Percentiles rank a stretch among this genome's conserved stretches.
Conservation (phyloP, 164 flowering plant species). For the Vitis labrusca region DNA sequence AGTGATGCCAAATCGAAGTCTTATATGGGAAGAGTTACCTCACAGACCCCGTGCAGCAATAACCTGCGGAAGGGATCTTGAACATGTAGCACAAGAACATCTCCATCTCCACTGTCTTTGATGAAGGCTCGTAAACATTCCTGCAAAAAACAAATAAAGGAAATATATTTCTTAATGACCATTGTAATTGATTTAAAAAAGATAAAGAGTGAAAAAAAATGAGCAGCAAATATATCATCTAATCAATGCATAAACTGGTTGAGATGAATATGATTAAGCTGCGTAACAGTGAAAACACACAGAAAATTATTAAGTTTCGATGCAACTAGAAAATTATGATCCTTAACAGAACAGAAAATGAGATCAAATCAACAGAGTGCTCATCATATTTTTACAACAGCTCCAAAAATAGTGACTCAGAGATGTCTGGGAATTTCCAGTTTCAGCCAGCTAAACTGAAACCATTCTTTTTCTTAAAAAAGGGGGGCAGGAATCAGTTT, state of each 20-base stretch:
- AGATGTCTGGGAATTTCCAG: no score
- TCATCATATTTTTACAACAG: no score
- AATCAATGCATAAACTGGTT: neutral
- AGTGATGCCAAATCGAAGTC: neutral
- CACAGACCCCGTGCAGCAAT: conserved; percentile 90
- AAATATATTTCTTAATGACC: neutral
- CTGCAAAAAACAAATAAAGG: conserved; percentile 30
- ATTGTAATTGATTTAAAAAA: neutral
- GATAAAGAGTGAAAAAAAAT: neutral
- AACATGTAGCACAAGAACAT: conserved; percentile 56
- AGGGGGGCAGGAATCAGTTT: no score
- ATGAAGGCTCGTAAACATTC: conserved; percentile 58
- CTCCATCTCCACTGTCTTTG: conserved; percentile 44
- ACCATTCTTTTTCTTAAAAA: no score
- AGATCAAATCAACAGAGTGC: no score
- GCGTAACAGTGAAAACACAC: no score
- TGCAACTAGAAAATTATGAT: no score
- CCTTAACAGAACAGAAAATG: no score
- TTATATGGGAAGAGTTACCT: conserved; percentile 44
- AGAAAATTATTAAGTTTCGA: no score
- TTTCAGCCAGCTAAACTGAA: no score
- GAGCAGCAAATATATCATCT: neutral
- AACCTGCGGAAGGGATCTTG: conserved; percentile 87
- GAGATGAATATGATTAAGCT: no score
- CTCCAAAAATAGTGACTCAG: no score